Evolutionary conservation across 805 yeast species (phyloP).

Genomic region (Tetrapisispora namnaoensis): DNA sequence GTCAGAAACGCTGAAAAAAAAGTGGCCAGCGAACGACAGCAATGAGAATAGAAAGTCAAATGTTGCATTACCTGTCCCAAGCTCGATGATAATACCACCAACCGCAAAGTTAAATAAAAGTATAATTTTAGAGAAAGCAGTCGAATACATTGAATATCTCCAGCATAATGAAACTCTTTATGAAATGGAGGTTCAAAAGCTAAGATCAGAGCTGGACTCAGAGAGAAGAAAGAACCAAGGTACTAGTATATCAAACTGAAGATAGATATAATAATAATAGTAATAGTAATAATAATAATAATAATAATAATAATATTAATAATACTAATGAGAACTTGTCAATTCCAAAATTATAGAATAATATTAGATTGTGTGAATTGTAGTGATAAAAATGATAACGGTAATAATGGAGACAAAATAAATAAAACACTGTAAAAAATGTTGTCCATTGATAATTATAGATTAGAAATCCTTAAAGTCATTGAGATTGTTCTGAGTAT

Average conservation of each 20-base stretch:
- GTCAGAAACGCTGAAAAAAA: slow-evolving; percentile 8
- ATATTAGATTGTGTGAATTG: no score
- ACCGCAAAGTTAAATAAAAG: slow-evolving; percentile 49
- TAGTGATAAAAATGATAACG: neutral
- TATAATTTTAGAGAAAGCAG: slow-evolving; percentile 60
- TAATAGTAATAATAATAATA: neutral
- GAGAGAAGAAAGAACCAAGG: neutral
- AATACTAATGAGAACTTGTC: neutral
- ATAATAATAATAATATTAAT: neutral
- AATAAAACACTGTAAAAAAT: neutral
- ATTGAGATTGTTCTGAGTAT: neutral
- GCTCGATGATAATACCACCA: neutral
- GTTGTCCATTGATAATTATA: neutral
- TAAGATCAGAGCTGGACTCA: slow-evolving; percentile 25
- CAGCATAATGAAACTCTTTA: slow-evolving; percentile 38
- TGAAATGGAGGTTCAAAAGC: slow-evolving; percentile 24
- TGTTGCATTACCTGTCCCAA: neutral
- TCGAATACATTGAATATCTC: slow-evolving; percentile 45
- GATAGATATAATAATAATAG: neutral
- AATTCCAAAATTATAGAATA: no score
- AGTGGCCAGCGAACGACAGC: neutral
- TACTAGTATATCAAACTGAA: neutral
- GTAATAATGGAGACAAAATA: neutral
- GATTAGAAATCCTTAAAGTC: neutral
- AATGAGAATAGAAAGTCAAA: neutral